These are phyloP conservation scores for Hydnum rufescens DNA, from an alignment of 768 basidiomycete genomes.

Conservation along the genomic window DNA sequence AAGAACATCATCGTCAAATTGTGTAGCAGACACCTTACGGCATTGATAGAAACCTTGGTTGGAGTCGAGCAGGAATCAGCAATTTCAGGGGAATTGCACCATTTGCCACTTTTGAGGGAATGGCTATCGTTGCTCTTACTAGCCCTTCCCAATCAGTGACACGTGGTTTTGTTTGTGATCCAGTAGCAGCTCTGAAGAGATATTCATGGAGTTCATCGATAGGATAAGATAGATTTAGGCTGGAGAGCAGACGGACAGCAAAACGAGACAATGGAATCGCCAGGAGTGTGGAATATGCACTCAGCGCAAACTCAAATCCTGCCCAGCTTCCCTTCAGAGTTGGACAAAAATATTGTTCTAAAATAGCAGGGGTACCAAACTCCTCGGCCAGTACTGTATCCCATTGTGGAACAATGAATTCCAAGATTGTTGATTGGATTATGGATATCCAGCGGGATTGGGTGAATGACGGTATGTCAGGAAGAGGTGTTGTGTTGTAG, in stretches of 20 bases:
- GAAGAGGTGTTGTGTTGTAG: not conserved
- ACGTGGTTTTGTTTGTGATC: not conserved
- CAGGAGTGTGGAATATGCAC: not conserved
- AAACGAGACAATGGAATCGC: not conserved
- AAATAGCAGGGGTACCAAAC: not conserved
- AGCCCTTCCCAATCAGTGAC: not conserved
- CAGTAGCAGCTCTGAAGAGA: not conserved
- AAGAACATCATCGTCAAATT: not conserved
- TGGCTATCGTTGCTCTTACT: not conserved
- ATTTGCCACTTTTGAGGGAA: not conserved
- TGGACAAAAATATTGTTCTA: slow-evolving; percentile 1
- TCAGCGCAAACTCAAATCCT: not conserved
- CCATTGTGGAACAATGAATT: not conserved
- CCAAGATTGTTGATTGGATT: not conserved
- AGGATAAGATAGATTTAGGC: not conserved
- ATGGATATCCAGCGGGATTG: not conserved
- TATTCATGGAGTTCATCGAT: too few relatives aligned
- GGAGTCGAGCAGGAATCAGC: not conserved
- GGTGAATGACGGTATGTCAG: not conserved
- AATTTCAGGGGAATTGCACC: not conserved
- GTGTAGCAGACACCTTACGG: not conserved
- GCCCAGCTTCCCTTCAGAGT: not conserved
- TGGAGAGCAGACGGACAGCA: not conserved
- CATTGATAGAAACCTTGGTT: not conserved
- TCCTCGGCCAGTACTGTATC: not conserved